Conservation (phyloP, 352 stramenopile genomes). For the Globisporangium iwayamae region DNA sequence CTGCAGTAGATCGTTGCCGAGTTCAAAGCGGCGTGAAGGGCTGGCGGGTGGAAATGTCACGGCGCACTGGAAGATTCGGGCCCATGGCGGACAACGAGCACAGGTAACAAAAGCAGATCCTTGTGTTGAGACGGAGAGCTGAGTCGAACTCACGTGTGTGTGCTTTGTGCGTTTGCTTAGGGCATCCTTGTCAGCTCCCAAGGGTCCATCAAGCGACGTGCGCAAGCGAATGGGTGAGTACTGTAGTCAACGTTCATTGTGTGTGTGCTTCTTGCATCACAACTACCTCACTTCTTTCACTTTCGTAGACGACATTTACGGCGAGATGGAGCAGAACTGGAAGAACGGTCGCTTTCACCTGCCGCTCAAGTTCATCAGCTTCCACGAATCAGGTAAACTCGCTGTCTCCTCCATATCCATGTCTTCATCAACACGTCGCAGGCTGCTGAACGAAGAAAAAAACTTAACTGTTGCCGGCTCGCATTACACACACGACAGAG, state of each 20-base stretch:
- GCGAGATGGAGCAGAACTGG: conserved; percentile 56
- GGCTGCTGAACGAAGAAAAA: background rate
- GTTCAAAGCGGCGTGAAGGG: background rate
- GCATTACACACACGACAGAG: conserved; percentile 24
- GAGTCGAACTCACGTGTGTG: background rate
- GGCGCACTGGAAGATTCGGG: background rate
- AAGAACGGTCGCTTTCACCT: conserved; percentile 46
- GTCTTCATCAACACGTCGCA: background rate
- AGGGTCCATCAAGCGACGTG: conserved; percentile 31
- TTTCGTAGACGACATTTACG: conserved; percentile 54
- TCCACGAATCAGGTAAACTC: conserved; percentile 46
- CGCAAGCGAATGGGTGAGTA: conserved; percentile 42
- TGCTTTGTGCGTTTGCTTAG: conserved; percentile 6
- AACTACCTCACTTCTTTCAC: background rate
- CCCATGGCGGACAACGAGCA: conserved; percentile 6
- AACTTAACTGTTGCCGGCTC: background rate
- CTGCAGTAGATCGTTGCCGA: background rate
- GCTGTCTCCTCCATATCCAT: background rate
- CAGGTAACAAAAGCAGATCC: background rate
- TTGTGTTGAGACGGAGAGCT: background rate
- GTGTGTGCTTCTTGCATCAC: background rate
- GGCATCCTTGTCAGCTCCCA: conserved; percentile 2
- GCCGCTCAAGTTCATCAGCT: conserved; percentile 65
- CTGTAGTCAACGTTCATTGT: background rate
- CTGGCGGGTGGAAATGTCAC: background rate